A percentile compares a stretch with the other conserved stretches of the same genome.
phyloP scores from a whole-genome alignment of 768 basidiomycete genomes.

The Mycena olivaceomarginata region DNA sequence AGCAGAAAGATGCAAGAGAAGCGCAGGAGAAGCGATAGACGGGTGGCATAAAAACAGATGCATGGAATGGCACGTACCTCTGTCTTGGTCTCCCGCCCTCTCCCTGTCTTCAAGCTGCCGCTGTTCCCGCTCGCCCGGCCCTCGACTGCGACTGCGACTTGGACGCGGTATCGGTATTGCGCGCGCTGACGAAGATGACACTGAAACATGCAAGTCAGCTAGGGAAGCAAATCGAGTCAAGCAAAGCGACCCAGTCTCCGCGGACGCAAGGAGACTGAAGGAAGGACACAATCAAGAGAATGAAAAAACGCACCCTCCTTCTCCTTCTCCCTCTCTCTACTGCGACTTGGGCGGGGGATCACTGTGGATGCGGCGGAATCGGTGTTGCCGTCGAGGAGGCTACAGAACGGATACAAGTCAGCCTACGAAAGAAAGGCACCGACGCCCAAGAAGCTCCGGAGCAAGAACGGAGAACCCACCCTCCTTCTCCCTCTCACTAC shows the following conservation, averaged over 20 bases:
- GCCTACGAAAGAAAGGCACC: too few species aligned
- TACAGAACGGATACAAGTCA: too few species aligned
- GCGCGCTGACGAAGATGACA: background rate
- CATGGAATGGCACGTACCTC: background rate
- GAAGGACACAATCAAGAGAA: background rate
- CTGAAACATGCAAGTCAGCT: too few species aligned
- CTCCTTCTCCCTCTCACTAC: background rate
- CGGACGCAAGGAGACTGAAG: too few species aligned
- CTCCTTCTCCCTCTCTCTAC: background rate
- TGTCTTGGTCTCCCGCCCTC: background rate
- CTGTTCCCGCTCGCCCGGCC: background rate
- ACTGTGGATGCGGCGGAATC: background rate
- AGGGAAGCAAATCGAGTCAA: too few species aligned
- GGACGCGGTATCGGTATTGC: background rate
- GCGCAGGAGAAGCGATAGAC: too few species aligned
- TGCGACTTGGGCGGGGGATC: background rate
- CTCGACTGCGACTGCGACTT: conserved; percentile 6
- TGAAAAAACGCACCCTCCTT: conserved; percentile 6
- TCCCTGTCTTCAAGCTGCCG: background rate
- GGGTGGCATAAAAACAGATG: background rate
- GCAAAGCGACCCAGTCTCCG: too few species aligned
- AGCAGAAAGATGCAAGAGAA: too few species aligned
- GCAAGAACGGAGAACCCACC: background rate
- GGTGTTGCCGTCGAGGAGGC: background rate
- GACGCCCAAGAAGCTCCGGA: too few species aligned